Evolutionary conservation across 2,329 filamentous ascomycete species (phyloP), one percentile per base, ranked within the genome.

Genomic region (Neonectria magnoliae): DNA sequence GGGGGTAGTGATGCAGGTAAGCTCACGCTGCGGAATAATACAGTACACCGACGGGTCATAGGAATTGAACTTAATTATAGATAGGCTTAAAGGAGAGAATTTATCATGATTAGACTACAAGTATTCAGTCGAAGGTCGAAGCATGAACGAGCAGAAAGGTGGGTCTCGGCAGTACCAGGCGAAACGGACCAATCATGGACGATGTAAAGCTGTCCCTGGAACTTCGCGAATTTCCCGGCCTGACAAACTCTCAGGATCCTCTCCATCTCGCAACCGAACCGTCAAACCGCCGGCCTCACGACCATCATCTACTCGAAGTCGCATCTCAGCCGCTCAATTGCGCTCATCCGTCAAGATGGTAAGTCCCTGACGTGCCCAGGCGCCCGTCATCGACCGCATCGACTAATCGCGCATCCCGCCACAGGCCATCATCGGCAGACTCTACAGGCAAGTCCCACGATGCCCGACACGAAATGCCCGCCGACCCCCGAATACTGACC

Each of bases 381-480:
- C 25, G 13, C 44, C 9, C 52, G n/a, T 57, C 20, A 29, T 20
- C 42, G 51, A 61, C 47, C 31, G 56, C 62, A 67, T 52, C 51
- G 60, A 73, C 79, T 80, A 80, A 81, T 78, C 73, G 72, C 77
- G 73, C 77, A 76, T 58, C 60, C 51, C 48, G 50, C 45, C 60
- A 64, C 68, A 81, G 80, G 76, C 80, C 72, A 64, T 80, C 77
- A 68, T 67, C 68, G 78, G 75, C 73, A 73, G 75, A 45, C 67
- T 81, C 72, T 81, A 81, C 77, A 77, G 75, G 80, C 78, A 81
- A 80, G 80, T 79, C 60, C 57, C 62, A 62, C 63, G 60, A 60
- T 64, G 60, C 71, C 67, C 60, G 57, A 71, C 42, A 66, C 66
- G 55, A 63, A 54, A 62, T 58, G 60, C 53, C 54, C 31, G 20